Percentiles rank a stretch among this genome's conserved stretches.
Conservation (phyloP, 768 basidiomycete species). For the Hemileccinum rubropunctum region DNA sequence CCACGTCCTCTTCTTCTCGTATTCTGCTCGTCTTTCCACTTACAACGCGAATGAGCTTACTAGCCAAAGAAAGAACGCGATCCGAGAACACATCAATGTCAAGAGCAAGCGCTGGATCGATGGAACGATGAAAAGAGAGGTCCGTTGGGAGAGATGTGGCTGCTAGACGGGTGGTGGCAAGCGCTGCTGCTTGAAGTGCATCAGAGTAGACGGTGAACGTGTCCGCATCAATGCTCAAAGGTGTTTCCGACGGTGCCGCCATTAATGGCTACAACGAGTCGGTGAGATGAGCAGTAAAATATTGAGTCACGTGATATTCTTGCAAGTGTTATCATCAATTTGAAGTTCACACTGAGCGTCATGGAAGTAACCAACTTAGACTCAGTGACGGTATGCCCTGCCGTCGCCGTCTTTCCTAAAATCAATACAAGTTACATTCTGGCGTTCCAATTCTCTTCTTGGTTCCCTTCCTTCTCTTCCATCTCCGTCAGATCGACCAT, state of each 20-base stretch:
- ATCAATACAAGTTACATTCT: conserved; percentile 53
- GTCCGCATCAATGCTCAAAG: conserved; percentile 17
- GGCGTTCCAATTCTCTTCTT: conserved; percentile 79
- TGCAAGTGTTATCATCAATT: too few relatives aligned
- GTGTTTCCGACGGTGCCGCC: conserved; percentile 3
- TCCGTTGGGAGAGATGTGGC: conserved; percentile 64
- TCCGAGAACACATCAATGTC: conserved; percentile 69
- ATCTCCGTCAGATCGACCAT: conserved; percentile 71
- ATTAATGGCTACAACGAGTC: conserved; percentile 11
- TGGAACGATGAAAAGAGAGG: conserved; percentile 85
- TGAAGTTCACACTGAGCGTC: too few relatives aligned
- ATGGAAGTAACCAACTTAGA: conserved; percentile 1
- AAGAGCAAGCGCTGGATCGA: conserved; percentile 67
- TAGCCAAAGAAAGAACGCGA: conserved; percentile 63
- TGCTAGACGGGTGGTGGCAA: conserved; percentile 62
- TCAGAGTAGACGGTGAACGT: conserved; percentile 55
- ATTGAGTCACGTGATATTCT: conserved; percentile 5
- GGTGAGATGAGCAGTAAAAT: background rate
- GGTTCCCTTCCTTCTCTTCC: conserved; percentile 71
- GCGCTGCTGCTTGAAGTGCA: conserved; percentile 55
- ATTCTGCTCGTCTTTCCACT: conserved; percentile 40
- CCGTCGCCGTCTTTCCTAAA: conserved; percentile 43
- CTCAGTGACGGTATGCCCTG: background rate
- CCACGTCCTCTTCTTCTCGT: conserved; percentile 72
- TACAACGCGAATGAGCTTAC: conserved; percentile 56